These are phyloP conservation scores for Metschnikowia arizonensis DNA, from an alignment of 805 yeast genomes.

Conservation along the genomic window DNA sequence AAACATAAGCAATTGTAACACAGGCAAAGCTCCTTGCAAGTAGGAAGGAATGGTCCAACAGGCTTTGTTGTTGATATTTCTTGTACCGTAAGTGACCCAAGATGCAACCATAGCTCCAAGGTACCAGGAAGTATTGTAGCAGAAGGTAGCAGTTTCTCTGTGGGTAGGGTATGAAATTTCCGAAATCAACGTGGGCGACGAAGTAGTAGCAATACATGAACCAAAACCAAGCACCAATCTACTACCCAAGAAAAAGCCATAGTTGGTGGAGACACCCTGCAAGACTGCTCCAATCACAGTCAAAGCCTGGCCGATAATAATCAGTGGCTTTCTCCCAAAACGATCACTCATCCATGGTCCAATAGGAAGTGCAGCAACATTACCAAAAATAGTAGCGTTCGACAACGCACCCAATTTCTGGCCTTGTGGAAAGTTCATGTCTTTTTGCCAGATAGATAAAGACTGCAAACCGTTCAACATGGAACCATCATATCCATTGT, in stretches of 20 bases:
- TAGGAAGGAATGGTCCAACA: slow-evolving; percentile 55
- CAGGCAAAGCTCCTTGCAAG: slow-evolving; percentile 47
- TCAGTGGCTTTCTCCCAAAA: slow-evolving; percentile 38
- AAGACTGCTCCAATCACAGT: slow-evolving; percentile 34
- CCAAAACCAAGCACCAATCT: slow-evolving; percentile 51
- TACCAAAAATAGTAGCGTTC: slow-evolving; percentile 34
- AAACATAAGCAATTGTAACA: slow-evolving; percentile 29
- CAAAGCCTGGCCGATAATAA: slow-evolving; percentile 25
- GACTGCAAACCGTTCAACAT: slow-evolving; percentile 51
- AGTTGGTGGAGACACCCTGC: slow-evolving; percentile 35
- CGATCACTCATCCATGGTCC: slow-evolving; percentile 27
- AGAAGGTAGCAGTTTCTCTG: slow-evolving; percentile 31
- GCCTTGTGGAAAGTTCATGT: slow-evolving; percentile 27
- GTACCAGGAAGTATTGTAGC: slow-evolving; percentile 51
- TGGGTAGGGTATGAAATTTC: slow-evolving; percentile 48
- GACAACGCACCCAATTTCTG: slow-evolving; percentile 22
- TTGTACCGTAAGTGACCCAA: slow-evolving; percentile 48
- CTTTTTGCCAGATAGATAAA: slow-evolving; percentile 36
- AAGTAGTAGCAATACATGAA: slow-evolving; percentile 36
- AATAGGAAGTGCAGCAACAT: slow-evolving; percentile 24
- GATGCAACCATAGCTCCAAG: slow-evolving; percentile 53
- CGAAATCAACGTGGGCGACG: slow-evolving; percentile 47
- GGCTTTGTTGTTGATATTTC: slow-evolving; percentile 19
- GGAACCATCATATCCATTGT: slow-evolving; percentile 28
- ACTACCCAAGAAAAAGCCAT: slow-evolving; percentile 36